Evolutionary conservation across 108 stramenopile genomes (phyloP), one percentile per base, ranked within the genome.

Genomic region (Stephanodiscus minutulus): DNA sequence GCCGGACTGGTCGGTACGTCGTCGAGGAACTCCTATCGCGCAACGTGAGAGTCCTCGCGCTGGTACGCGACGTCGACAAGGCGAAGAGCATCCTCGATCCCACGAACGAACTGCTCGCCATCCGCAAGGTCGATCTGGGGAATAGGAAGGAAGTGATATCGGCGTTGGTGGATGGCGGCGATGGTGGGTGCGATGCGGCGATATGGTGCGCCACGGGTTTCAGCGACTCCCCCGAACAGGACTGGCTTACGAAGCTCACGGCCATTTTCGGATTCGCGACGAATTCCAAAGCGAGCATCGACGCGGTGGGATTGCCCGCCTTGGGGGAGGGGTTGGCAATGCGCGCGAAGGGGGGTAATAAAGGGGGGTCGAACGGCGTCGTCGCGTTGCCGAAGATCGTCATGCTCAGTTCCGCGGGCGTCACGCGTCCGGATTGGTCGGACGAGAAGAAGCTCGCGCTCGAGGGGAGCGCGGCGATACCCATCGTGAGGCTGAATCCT

Each of bases 401-500:
- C 48, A 88, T 95, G 89, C 61, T 87, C 12, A 84, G 83, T 43
- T 88, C 87, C 27, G 93, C 93, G 15, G 93, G 91, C 22, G 89
- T 90, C 10, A 95, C 91, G 0, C 74, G 91, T 27, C 88, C 94
- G 0, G 66, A 64, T 20, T 92, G 94, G 91, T 65, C 69, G 15
- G 83, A 89, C 4, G 84, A 66, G 10, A 95, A 92, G 70, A 90
- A 90, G 81, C 20, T 74, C 58, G 61, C 21, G 21, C 72, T 90
- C 12, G 54, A 54, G 13, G 90, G 93, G 17, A 65, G 88, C 63
- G 94, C 93, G 10, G 94, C 92, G 22, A 95, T 97, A 76, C 96
- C 94, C 50, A 97, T 97, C 68, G 95, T 97, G 4, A 85, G 95
- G 55, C 73, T 97, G 66, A 97, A 97, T 72, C 96, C 96, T 0